Percentiles rank a stretch among this genome's conserved stretches.
These are phyloP conservation scores for Pichia inconspicua DNA, from an alignment of 1,139 yeast species.

Conservation along the genomic window DNA sequence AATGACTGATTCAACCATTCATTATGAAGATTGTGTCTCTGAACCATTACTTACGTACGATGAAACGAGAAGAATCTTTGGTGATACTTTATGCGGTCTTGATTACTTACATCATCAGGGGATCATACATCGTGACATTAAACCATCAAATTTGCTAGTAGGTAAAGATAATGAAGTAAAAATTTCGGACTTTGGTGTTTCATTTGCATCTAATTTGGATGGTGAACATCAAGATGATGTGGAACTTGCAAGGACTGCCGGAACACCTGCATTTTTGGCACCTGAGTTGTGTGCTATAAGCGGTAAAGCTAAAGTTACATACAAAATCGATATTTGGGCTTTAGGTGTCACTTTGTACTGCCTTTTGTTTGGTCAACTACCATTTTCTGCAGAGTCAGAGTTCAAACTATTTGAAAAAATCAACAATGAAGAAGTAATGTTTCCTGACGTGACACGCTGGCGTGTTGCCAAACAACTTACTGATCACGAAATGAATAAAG, in stretches of 20 bases:
- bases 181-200: conserved; percentile 95
- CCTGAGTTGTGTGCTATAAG: conserved; percentile 64
- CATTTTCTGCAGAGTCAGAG: conserved; percentile 86
- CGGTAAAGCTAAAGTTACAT: conserved; percentile 39
- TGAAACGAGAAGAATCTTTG: conserved; percentile 61
- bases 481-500: conserved; percentile 46
- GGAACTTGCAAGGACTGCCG: conserved; percentile 85
- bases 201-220: conserved; percentile 61
- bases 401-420: conserved; percentile 81
- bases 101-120: conserved; percentile 93
- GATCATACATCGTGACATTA: conserved; percentile 91
- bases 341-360: conserved; percentile 90
- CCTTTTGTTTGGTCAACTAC: conserved; percentile 77
- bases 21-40: conserved; percentile 11
- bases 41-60: conserved; percentile 57
- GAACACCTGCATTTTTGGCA: conserved; percentile 82
- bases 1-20: conserved; percentile 4
- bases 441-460: conserved; percentile 45
- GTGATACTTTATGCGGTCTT: conserved; percentile 83
- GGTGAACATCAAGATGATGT: conserved; percentile 62
- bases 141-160: conserved; percentile 87
- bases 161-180: conserved; percentile 70
- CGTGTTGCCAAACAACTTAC: conserved; percentile 31
- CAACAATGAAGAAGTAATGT: conserved; percentile 50
- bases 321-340: conserved; percentile 94